A percentile compares a stretch with the other conserved stretches of the same genome.
phyloP scores from a whole-genome alignment of 768 basidiomycete species.

The Neoboletus magnificus region DNA sequence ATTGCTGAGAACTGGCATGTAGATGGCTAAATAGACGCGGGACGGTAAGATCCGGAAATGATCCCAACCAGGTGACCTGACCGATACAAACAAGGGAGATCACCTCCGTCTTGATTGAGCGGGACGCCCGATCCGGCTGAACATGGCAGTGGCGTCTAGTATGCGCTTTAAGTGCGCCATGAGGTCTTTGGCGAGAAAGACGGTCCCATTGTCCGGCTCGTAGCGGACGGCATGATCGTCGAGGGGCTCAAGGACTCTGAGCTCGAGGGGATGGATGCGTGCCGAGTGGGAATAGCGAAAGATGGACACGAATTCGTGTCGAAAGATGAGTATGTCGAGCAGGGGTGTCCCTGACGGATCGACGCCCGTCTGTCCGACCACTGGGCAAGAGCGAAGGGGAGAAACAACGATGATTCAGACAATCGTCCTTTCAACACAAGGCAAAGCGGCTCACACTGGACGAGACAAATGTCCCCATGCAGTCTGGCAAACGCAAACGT shows the following conservation, averaged over 20 bases:
- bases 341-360: constrained; percentile 12
- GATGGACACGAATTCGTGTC: constrained; percentile 61
- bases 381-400: not conserved
- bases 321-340: constrained; percentile 28
- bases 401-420: not conserved
- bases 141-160: constrained; percentile 23
- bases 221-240: constrained; percentile 47
- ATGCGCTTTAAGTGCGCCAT: constrained; percentile 29
- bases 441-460: constrained; percentile 19
- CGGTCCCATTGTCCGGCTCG: constrained; percentile 57
- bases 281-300: constrained; percentile 55
- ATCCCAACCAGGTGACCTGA: not conserved
- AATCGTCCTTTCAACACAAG: not conserved
- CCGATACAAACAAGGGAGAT: not conserved
- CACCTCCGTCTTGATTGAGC: constrained; percentile 8
- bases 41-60: not conserved
- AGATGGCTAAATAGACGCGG: constrained; percentile 8
- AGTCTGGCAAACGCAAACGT: constrained; percentile 39
- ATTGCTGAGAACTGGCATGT: constrained; percentile 1
- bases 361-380: constrained; percentile 14
- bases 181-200: constrained; percentile 52
- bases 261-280: constrained; percentile 34
- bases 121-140: constrained; percentile 7
- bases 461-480: constrained; percentile 26
- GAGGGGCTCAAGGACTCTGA: constrained; percentile 51